Evolutionary conservation across 768 basidiomycete genomes (phyloP), one percentile per base, ranked within the genome.

Genomic region (Phanerochaete carnosa): DNA sequence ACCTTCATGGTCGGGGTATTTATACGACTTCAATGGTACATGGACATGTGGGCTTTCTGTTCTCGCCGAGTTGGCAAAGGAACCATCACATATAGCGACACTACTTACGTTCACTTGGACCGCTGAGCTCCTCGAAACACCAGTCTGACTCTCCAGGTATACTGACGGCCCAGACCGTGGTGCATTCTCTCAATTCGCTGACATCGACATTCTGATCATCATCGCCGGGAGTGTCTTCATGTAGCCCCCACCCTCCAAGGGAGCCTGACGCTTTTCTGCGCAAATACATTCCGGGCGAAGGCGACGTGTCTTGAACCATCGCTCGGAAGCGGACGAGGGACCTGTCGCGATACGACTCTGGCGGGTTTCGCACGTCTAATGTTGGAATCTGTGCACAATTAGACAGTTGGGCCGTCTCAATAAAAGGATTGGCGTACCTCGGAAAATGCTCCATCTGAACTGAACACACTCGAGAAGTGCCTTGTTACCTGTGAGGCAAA

Each of bases 231-330:
- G 62, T 63, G 50, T 64, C 70, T 52, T 64, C 69, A 22, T 76
- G 80, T 26, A 89, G 72, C 6, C 89, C 91, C 92, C 92, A 93
- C n/a, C 91, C 92, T 28, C 89, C 90, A 58, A 81, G 84, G 45
- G 67, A 68, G 1, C 76, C 78, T 35, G 75, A 70, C 45, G 68
- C 58, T 26, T 76, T 71, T 45, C 68, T 77, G 2, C 84, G 80
- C 45, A 90, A 75, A 71, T 94, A 94, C 63, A 94, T 77, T 68
- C 92, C 89, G 0, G 83, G 82, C 5, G 88, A 84, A 19, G 81
- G 69, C 2, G 90, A 90, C 1, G 90, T 92, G 68, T 93, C 92
- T 70, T 94, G 92, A 30, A 93, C 78, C 88, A 93, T 90, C 26
- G 82, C 87, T 32, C 83, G 80, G 70, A 93, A 92, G 22, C 81